Evolutionary conservation across 148 eudicot species (phyloP), one percentile per base, ranked within the genome.

Genomic region (Rhododendron ferrugineum): DNA sequence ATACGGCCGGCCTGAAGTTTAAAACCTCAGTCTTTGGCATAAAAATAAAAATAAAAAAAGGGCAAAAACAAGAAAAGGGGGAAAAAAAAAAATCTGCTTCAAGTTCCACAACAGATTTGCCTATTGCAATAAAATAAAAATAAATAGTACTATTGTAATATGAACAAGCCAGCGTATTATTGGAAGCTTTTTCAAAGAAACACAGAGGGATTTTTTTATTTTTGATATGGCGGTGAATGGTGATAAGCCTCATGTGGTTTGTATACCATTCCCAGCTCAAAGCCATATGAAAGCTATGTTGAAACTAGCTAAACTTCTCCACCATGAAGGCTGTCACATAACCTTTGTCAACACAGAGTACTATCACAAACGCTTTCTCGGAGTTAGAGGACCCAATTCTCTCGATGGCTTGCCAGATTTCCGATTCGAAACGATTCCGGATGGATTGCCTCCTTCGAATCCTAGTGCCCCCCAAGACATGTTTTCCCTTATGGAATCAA

Each of bases 401-500:
- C 86, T 87, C 22, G 34, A 79, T 22, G 20, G 52, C 22, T 64
- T 83, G 75, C 62, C 86, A 11, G 68, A 78, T 52, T 85, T 85
- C 68, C 86, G 79, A 11, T 85, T 85, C 50, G 30, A 84, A 36
- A 47, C 86, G 4, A 83, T 87, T 37, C 86, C 88, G 11, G 88
- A 87, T 40, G 83, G 83, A 0, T 78, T 86, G 73, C 88, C 88
- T 36, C 70, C 88, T 22, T 13, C 74, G 36, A 37, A 68, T 28
- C 32, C 36, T 11, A 30, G 14, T 13, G 6, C 18, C 74, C 15
- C 34, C 18, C 74, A 68, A 30, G 18, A 68, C 15, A 0, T 68
- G 0, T 7, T 0, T 68, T 4, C 74, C 32, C 74, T 68, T 68
- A 0, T 15, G 4, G 5, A 11, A 3, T 83, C 86, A n/a, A 28